Conservation (phyloP, 1,284 basidiomycete genomes). For the Cronartium quercuum region DNA sequence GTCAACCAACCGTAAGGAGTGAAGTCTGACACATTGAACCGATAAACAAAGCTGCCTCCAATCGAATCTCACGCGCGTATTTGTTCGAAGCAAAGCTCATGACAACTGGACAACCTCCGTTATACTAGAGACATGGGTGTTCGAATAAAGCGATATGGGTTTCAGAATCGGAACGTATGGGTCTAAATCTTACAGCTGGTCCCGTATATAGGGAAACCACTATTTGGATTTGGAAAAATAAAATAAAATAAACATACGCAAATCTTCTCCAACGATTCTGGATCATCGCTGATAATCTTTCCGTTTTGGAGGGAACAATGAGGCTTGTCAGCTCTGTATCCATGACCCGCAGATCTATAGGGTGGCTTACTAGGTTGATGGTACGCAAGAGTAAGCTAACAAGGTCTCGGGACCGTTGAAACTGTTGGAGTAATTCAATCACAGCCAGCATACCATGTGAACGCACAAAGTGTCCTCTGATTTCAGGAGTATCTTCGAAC, state of each 20-base stretch:
- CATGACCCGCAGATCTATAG: constrained; percentile 43
- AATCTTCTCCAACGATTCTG: constrained; percentile 85
- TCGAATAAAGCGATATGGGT: constrained; percentile 85
- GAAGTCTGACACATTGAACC: constrained; percentile 85
- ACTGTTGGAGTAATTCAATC: constrained; percentile 75
- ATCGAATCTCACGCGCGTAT: constrained; percentile 81
- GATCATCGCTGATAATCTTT: constrained; percentile 76
- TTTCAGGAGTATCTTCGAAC: constrained; percentile 74
- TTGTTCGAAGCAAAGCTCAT: constrained; percentile 84
- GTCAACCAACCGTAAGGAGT: constrained; percentile 60
- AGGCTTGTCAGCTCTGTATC: constrained; percentile 1
- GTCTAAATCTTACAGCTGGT: background rate
- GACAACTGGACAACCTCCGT: constrained; percentile 49
- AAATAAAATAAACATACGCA: constrained; percentile 58
- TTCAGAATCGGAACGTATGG: constrained; percentile 53
- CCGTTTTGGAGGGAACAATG: background rate
- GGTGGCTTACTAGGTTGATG: constrained; percentile 65
- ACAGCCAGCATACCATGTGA: constrained; percentile 92
- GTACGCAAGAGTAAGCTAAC: constrained; percentile 76
- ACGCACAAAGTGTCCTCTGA: constrained; percentile 78
- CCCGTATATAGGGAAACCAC: constrained; percentile 9
- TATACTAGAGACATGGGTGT: constrained; percentile 43
- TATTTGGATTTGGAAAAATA: constrained; percentile 5
- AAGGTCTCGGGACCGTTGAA: constrained; percentile 69
- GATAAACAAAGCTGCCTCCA: constrained; percentile 93